Percentiles rank a stretch among this genome's conserved stretches.
Evolutionary conservation across 345 rosid species (phyloP).

Genomic region (Citrus maxima): DNA sequence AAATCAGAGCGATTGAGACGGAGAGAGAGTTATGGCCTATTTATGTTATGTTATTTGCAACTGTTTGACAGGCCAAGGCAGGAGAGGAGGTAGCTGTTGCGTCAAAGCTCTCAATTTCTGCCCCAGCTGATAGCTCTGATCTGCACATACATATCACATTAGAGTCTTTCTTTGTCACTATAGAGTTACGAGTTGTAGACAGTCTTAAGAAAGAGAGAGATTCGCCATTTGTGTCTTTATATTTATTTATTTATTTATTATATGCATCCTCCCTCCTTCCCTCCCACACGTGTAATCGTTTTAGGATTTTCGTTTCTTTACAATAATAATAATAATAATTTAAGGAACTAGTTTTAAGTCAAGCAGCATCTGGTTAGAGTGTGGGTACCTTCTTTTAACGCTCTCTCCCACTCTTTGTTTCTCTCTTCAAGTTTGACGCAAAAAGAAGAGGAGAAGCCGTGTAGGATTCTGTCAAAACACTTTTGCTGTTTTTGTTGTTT

Average conservation of each 20-base stretch:
- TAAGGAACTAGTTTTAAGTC: not conserved
- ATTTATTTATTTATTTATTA: too few relatives aligned
- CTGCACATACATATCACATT: constrained; percentile 25
- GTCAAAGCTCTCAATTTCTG: constrained; percentile 29
- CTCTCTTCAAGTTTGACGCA: not conserved
- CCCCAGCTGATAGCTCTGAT: constrained; percentile 2
- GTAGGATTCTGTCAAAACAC: constrained; percentile 24
- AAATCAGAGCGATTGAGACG: not conserved
- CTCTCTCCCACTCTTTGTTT: not conserved
- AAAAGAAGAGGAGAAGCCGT: not conserved
- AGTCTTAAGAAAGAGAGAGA: constrained; percentile 2
- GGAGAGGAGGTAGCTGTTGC: constrained; percentile 15
- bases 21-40: not conserved
- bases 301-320: too few relatives aligned
- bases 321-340: too few relatives aligned
- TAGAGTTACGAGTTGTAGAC: constrained; percentile 22
- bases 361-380: not conserved
- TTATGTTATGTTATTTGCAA: constrained; percentile 20
- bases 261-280: not conserved
- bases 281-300: constrained; percentile 25
- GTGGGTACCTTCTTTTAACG: constrained; percentile 4
- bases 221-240: not conserved
- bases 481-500: constrained; percentile 20
- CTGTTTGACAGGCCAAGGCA: not conserved
- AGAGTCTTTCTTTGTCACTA: constrained; percentile 36